phyloP scores from a whole-genome alignment of 306 rosid genomes.

The Cicer yamashitae region DNA sequence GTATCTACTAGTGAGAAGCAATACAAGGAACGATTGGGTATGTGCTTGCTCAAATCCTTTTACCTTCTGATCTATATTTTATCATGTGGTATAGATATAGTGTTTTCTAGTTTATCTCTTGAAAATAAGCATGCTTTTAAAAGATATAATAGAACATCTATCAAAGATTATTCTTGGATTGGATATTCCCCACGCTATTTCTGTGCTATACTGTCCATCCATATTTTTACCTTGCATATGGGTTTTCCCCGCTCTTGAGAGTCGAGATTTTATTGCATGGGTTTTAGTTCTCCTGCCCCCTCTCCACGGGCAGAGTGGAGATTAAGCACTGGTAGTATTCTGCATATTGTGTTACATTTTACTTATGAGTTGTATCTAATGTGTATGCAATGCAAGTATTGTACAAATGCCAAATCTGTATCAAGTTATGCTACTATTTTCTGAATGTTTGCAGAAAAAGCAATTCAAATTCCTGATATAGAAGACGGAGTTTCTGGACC shows the following conservation, averaged over 20 bases:
- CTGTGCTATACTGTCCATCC: conserved; percentile 28
- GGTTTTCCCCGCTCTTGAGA: conserved; percentile 4
- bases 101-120: conserved; percentile 33
- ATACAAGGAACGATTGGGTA: conserved; percentile 63
- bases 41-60: conserved; percentile 41
- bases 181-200: conserved; percentile 24
- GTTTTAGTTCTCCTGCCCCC: conserved; percentile 20
- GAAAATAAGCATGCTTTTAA: conserved; percentile 27
- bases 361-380: conserved; percentile 27
- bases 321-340: conserved; percentile 22
- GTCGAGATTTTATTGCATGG: conserved; percentile 18
- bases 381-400: conserved; percentile 16
- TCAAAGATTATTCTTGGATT: conserved; percentile 19
- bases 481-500: conserved; percentile 63
- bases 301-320: conserved; percentile 26
- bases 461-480: conserved; percentile 70
- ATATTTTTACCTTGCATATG: conserved; percentile 1
- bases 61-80: conserved; percentile 36
- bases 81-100: conserved; percentile 2
- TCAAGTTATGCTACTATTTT: conserved; percentile 35
- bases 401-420: conserved; percentile 5
- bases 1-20: conserved; percentile 69
- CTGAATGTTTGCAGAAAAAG: conserved; percentile 58
- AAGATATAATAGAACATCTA: conserved; percentile 1
- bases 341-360: conserved; percentile 34